These are phyloP conservation scores for Amanita exitialis DNA, from an alignment of 768 basidiomycete genomes.

Conservation along the genomic window DNA sequence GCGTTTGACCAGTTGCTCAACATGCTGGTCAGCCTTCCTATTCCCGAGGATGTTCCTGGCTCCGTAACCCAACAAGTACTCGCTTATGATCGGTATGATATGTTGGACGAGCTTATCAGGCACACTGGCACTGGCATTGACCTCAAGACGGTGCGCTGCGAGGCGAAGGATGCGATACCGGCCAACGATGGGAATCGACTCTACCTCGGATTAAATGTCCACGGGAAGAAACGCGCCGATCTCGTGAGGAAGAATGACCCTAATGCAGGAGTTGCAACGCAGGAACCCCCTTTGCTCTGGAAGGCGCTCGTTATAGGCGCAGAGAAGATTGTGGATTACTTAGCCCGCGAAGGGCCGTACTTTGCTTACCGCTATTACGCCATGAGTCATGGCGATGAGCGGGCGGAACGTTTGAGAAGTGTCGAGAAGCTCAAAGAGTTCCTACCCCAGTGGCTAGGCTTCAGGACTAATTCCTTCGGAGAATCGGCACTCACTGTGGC, in stretches of 20 bases:
- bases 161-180: slow-evolving; percentile 15
- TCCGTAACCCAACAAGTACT: slow-evolving; percentile 21
- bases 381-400: slow-evolving; percentile 27
- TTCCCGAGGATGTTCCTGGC: slow-evolving; percentile 16
- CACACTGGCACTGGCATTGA: slow-evolving; percentile 35
- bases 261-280: slow-evolving; percentile 18
- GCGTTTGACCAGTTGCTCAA: slow-evolving; percentile 36
- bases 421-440: slow-evolving; percentile 26
- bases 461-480: slow-evolving; percentile 33
- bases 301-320: slow-evolving; percentile 24
- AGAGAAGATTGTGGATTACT: slow-evolving; percentile 32
- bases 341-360: slow-evolving; percentile 33
- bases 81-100: slow-evolving; percentile 29
- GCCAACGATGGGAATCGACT: slow-evolving; percentile 29
- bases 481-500: slow-evolving; percentile 44
- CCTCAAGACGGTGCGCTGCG: slow-evolving; percentile 16
- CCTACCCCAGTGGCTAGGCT: slow-evolving; percentile 42
- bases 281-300: slow-evolving; percentile 29
- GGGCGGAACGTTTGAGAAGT: slow-evolving; percentile 31
- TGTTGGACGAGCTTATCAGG: slow-evolving; percentile 48
- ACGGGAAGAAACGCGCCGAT: slow-evolving; percentile 51
- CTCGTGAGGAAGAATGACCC: slow-evolving; percentile 42
- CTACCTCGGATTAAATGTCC: slow-evolving; percentile 52
- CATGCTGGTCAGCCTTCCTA: slow-evolving; percentile 28
- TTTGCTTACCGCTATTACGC: slow-evolving; percentile 43